Evolutionary conservation across 352 stramenopile genomes (phyloP).

Genomic region (Globisporangium radiosum): DNA sequence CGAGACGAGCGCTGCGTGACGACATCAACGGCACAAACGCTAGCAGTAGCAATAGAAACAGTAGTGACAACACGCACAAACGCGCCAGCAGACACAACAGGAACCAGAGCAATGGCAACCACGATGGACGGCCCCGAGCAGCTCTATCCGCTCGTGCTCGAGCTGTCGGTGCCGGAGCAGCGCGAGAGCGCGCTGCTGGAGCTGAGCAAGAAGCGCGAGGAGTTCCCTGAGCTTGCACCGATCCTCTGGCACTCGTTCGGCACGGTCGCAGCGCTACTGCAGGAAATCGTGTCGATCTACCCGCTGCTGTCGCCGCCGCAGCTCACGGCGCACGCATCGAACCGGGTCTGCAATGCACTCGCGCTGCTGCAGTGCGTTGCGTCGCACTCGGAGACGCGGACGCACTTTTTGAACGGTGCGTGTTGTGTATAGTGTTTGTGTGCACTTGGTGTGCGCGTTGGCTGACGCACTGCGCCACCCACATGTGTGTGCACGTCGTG

Average conservation of each 20-base stretch:
- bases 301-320: slow-evolving; percentile 94
- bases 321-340: slow-evolving; percentile 95
- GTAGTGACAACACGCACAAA: no score
- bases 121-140: slow-evolving; percentile 45
- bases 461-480: background rate
- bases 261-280: slow-evolving; percentile 94
- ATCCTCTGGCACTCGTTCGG: slow-evolving; percentile 98
- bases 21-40: background rate
- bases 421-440: background rate
- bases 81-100: no score
- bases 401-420: slow-evolving; percentile 93
- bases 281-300: slow-evolving; percentile 99
- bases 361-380: slow-evolving; percentile 98
- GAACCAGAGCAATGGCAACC: background rate
- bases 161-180: slow-evolving; percentile 92
- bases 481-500: background rate
- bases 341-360: slow-evolving; percentile 98
- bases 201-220: slow-evolving; percentile 98
- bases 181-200: slow-evolving; percentile 95
- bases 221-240: slow-evolving; percentile 95
- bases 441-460: background rate
- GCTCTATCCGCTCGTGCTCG: slow-evolving; percentile 88
- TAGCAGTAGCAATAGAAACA: no score
- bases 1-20: background rate
- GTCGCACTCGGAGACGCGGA: slow-evolving; percentile 95